Conservation (phyloP, 441 rosid genomes). For the Kokia cookei region DNA sequence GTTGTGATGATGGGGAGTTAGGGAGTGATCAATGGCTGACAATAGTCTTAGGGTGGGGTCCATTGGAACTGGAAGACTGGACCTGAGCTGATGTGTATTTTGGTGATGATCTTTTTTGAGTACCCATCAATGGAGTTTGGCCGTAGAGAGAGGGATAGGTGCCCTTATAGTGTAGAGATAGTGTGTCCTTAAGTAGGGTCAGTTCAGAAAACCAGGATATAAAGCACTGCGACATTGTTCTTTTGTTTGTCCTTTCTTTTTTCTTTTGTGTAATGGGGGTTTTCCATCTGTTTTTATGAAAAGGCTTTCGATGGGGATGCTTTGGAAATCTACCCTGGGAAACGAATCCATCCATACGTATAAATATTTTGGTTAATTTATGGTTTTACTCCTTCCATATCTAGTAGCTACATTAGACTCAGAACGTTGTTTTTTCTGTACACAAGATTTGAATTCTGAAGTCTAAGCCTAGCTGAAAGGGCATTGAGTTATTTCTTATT, state of each 20-base stretch:
- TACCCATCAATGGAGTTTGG: not conserved
- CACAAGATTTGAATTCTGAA: too few species aligned
- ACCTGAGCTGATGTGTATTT: not conserved
- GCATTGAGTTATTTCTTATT: too few species aligned
- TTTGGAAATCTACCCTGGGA: not conserved
- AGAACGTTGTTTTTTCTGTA: too few species aligned
- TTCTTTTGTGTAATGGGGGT: too few species aligned
- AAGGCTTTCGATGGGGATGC: not conserved
- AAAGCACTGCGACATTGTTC: not conserved
- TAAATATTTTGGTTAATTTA: too few species aligned
- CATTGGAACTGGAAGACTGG: constrained; percentile 23
- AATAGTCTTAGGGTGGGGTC: constrained; percentile 22
- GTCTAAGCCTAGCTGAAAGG: too few species aligned
- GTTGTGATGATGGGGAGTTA: constrained; percentile 15
- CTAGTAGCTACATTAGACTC: too few species aligned
- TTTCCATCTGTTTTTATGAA: not conserved
- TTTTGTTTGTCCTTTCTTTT: not conserved
- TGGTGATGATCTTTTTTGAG: not conserved
- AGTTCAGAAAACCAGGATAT: not conserved
- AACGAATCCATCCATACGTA: not conserved
- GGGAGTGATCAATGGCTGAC: constrained; percentile 37
- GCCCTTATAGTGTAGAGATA: not conserved
- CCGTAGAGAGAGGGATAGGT: not conserved
- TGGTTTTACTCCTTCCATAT: too few species aligned
- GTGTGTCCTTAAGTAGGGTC: not conserved